Evolutionary conservation across 2,329 filamentous ascomycete species (phyloP), one percentile per base, ranked within the genome.

Genomic region (Cladosporium sp.): DNA sequence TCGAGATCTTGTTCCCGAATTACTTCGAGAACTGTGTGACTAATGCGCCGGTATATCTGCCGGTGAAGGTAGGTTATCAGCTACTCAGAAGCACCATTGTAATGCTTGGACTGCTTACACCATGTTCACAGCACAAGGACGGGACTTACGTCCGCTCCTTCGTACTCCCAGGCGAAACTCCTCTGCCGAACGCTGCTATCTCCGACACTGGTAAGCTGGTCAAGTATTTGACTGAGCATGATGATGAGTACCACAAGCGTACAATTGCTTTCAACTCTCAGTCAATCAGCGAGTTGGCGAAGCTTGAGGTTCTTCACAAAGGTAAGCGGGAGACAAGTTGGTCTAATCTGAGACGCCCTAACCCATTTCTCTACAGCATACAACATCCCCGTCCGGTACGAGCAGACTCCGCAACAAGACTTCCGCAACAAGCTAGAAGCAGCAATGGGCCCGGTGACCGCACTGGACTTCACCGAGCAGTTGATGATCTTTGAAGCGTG

Each of bases 1-100:
- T 57, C 12, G 61, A 64, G 49, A 44, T 64, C 4, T 41, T 64
- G 34, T 64, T 64, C 24, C 61, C 61, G 36, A 64, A 64, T 11
- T 64, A 64, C 51, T 57, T 64, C 24, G 61, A 64, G 51, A 64
- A 64, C 38, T 64, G 61, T 26, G 36, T 64, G 26, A 64, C 61
- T 1, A 64, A 64, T 6, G 34, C 61, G 36, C 32, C 28, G 2
- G 32, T 44, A 4, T 64, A 64, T 47, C 10, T 64, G 36, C 61
- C 61, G 15, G 36, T 24, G 26, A 57, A 64, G 51, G 61, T 64
- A 21, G 44, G 51, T 18, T 11, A 3, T 2, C 11, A 4, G 8
- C 3, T 24, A 2, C 6, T 32, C 26, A 3, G 4, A 21, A 3
- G 10, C 30, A 4, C 6, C 3, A 4, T 12, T 54, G 4, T 7